These are phyloP conservation scores for Toxoplasma gondii DNA, from an alignment of 169 alveolate species.

Conservation along the genomic window DNA sequence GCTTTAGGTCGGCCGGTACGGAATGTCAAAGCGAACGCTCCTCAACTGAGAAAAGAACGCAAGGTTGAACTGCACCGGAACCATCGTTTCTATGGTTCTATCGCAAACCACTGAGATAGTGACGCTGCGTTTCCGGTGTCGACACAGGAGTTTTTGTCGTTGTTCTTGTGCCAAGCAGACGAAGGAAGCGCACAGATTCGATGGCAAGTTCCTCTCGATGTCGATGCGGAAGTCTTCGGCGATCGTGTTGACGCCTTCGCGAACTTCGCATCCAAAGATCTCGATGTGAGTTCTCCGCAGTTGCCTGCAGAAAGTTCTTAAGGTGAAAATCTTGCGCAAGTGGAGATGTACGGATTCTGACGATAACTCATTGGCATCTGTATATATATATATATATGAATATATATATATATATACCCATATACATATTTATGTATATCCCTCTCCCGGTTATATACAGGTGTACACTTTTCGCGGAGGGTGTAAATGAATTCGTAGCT, in stretches of 20 bases:
- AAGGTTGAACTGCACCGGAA: too few species aligned
- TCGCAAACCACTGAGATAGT: too few species aligned
- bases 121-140: too few species aligned
- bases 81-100: too few species aligned
- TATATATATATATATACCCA: not conserved
- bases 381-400: not conserved
- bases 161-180: not conserved
- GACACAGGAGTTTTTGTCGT: not conserved
- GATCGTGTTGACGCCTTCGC: slow-evolving; percentile 12
- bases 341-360: not conserved
- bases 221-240: slow-evolving; percentile 5
- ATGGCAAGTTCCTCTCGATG: slow-evolving; percentile 10
- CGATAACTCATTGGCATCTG: not conserved
- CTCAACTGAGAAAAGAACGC: too few species aligned
- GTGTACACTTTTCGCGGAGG: too few species aligned
- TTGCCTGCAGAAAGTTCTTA: not conserved
- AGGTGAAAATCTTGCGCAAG: not conserved
- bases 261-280: not conserved
- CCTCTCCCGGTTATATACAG: not conserved
- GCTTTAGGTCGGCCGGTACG: too few species aligned
- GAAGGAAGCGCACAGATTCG: not conserved
- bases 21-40: too few species aligned
- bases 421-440: not conserved
- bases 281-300: not conserved
- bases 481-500: too few species aligned